Evolutionary conservation across 257 asterid species (phyloP).

Genomic region (Solanum megistacrolobum): DNA sequence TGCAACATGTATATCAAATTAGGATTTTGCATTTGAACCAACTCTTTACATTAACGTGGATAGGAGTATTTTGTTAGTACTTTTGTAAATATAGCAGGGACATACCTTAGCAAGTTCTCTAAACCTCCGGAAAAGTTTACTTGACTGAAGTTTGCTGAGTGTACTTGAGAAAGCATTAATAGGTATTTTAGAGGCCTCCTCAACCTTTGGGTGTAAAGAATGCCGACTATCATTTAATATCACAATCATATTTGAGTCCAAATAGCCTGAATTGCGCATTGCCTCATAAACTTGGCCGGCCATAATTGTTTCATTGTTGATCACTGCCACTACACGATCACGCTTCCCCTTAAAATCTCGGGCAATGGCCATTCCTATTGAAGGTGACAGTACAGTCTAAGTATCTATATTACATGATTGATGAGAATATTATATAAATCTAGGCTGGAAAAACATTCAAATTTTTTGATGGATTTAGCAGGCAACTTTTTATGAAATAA

Average conservation of each 20-base stretch:
- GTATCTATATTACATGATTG: not conserved
- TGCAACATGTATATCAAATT: not conserved
- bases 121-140: conserved; percentile 59
- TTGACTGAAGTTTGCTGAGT: conserved; percentile 80
- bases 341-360: conserved; percentile 75
- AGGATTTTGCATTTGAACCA: not conserved
- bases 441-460: not conserved
- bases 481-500: not conserved
- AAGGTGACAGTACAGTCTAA: not conserved
- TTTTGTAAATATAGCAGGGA: not conserved
- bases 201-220: conserved; percentile 57
- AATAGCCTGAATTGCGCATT: conserved; percentile 87
- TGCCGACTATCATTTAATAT: conserved; percentile 69
- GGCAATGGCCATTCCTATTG: conserved; percentile 83
- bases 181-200: conserved; percentile 60
- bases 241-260: conserved; percentile 82
- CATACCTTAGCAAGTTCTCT: conserved; percentile 85
- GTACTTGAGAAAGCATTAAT: conserved; percentile 56
- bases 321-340: conserved; percentile 75
- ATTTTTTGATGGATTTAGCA: not conserved
- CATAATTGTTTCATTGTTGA: conserved; percentile 80
- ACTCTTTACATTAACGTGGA: not conserved
- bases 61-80: not conserved
- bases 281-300: conserved; percentile 95
- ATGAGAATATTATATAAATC: not conserved